These are phyloP conservation scores for Phytophthora hybrid DNA, from an alignment of 352 stramenopile species.

Conservation along the genomic window DNA sequence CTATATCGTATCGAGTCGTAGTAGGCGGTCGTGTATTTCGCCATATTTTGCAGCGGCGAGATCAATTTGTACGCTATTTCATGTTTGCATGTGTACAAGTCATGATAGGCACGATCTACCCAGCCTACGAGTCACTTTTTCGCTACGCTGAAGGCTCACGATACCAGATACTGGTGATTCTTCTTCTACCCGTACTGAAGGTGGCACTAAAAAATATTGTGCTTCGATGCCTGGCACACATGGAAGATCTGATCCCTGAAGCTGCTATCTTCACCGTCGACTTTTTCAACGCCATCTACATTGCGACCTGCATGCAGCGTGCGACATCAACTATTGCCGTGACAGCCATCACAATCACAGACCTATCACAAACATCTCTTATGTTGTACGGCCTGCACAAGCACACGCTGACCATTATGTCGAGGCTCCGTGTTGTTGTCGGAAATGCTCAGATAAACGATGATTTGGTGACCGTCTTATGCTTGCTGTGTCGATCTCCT, in stretches of 20 bases:
- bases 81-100: not conserved
- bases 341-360: not conserved
- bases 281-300: conserved; percentile 26
- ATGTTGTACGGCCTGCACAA: not conserved
- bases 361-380: not conserved
- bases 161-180: not conserved
- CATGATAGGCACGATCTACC: not conserved
- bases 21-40: not conserved
- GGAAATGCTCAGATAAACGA: not conserved
- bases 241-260: conserved; percentile 21
- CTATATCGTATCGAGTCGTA: not conserved
- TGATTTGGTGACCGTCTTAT: not conserved
- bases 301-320: conserved; percentile 19
- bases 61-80: not conserved
- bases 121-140: not conserved
- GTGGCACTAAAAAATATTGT: conserved; percentile 20
- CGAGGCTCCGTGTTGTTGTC: not conserved
- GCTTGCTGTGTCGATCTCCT: not conserved
- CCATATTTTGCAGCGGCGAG: not conserved
- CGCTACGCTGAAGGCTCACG: not conserved
- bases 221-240: not conserved
- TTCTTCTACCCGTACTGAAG: not conserved
- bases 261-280: conserved; percentile 16
- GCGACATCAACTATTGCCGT: conserved; percentile 3
- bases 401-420: not conserved